Evolutionary conservation across 2,329 filamentous ascomycete genomes (phyloP), one percentile per base, ranked within the genome.

Genomic region (Calonectria hongkongensis): DNA sequence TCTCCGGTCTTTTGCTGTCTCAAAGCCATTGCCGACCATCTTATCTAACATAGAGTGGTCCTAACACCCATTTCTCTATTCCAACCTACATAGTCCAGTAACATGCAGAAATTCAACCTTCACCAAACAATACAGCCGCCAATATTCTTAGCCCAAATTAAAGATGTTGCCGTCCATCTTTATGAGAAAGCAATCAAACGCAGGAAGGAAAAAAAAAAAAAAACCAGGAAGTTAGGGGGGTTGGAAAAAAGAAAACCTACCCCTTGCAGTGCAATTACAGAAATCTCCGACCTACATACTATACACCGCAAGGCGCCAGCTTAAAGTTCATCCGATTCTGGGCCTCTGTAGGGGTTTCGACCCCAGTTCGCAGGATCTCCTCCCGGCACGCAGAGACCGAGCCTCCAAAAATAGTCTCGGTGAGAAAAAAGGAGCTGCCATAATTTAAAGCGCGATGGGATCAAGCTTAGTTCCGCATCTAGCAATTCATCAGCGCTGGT

Each of bases 391-490:
- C 97, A 99, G 39, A 98, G 86, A 0, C 97, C 97, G 66, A 99
- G 84, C 70, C 97, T 89, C 94, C 95, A 98, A 84, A 99, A 98
- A 84, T 99, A 99, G 85, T 99, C 97, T 47, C 97, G 88, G 85
- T 99, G 97, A 1, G 96, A 94, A 83, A 97, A 98, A 81, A 98
- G 93, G 9, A 98, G 86, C 84, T 98, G 92, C 95, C 96, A 98
- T n/a, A 97, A 89, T 83, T 93, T 94, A 79, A 96, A 83, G 83
- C 90, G 83, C 79, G 76, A 89, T 81, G 79, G 92, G 83, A 86
- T 90, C 88, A 84, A 15, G 13, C 27, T 39, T 7, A 27, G 92
- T 16, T 92, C 75, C 25, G 73, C 71, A 47, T 76, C 68, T 27
- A 73, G 68, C 36, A 60, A 27, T 8, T 68, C 71, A 65, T 78